These are phyloP conservation scores for Cucurbitaria berberidis DNA, from an alignment of 2,329 filamentous ascomycete species.

Conservation along the genomic window DNA sequence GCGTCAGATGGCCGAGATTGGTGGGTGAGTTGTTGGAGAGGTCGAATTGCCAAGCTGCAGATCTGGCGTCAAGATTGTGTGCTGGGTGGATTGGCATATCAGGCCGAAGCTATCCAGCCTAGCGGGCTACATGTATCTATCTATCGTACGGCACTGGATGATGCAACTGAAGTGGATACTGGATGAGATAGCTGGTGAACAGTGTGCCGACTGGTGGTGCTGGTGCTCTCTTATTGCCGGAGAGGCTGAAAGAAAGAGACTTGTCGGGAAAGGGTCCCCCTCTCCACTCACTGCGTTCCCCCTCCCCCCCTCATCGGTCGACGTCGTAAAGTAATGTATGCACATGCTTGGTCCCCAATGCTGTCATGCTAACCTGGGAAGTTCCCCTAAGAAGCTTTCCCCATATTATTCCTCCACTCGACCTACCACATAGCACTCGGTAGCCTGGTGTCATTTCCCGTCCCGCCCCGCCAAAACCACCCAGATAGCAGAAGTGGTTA, in stretches of 20 bases:
- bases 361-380: conserved; percentile 5
- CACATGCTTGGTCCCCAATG: conserved; percentile 11
- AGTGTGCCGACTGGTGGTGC: too few species aligned
- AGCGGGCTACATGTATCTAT: too few species aligned
- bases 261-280: conserved; percentile 12
- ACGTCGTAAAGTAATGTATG: conserved; percentile 1
- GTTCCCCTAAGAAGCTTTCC: conserved; percentile 13
- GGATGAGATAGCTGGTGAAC: too few species aligned
- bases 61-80: too few species aligned
- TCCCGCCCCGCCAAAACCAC: background rate
- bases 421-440: conserved; percentile 8
- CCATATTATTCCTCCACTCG: conserved; percentile 16
- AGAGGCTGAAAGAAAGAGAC: conserved; percentile 18
- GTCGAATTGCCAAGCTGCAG: conserved; percentile 5
- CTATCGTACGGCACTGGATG: too few species aligned
- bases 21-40: conserved; percentile 3
- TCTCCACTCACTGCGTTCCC: conserved; percentile 4
- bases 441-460: conserved; percentile 1
- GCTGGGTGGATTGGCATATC: too few species aligned
- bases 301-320: conserved; percentile 3
- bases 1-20: background rate
- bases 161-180: too few species aligned
- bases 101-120: too few species aligned
- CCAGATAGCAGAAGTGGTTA: conserved; percentile 3
- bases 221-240: too few species aligned